phyloP scores from a whole-genome alignment of 192 early-diverging fungal species.

The Coemansia sp. region DNA sequence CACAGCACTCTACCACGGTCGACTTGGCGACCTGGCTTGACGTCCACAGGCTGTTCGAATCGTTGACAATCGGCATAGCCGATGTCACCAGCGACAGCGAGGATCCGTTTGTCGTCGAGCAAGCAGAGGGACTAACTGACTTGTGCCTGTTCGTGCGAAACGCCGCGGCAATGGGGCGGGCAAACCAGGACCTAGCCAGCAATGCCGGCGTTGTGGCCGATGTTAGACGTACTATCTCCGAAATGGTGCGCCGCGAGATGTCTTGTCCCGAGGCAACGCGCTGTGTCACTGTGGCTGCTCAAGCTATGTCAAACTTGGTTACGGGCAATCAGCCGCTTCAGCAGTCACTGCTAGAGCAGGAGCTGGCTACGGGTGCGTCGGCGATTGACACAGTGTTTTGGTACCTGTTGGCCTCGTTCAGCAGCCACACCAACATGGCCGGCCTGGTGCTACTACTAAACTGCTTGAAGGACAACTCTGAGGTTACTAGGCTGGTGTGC shows the following conservation, averaged over 20 bases:
- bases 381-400: constrained; percentile 14
- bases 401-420: constrained; percentile 15
- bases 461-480: constrained; percentile 16
- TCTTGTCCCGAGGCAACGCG: constrained; percentile 12
- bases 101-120: not conserved
- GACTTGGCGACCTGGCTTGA: not conserved
- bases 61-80: not conserved
- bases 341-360: constrained; percentile 9
- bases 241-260: constrained; percentile 12
- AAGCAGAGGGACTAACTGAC: constrained; percentile 11
- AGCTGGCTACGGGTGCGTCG: not conserved
- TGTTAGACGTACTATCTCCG: not conserved
- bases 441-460: constrained; percentile 37
- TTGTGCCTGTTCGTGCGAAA: constrained; percentile 43
- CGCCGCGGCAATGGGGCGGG: constrained; percentile 25
- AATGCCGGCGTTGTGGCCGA: constrained; percentile 3
- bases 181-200: constrained; percentile 21
- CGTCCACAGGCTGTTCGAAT: constrained; percentile 14
- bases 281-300: constrained; percentile 18
- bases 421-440: constrained; percentile 20
- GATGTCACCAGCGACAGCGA: not conserved
- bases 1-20: constrained; percentile 12
- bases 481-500: constrained; percentile 10
- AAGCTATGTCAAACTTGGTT: constrained; percentile 32
- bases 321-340: constrained; percentile 25